Evolutionary conservation across 352 stramenopile genomes (phyloP).

Genomic region (Phytophthora pini): DNA sequence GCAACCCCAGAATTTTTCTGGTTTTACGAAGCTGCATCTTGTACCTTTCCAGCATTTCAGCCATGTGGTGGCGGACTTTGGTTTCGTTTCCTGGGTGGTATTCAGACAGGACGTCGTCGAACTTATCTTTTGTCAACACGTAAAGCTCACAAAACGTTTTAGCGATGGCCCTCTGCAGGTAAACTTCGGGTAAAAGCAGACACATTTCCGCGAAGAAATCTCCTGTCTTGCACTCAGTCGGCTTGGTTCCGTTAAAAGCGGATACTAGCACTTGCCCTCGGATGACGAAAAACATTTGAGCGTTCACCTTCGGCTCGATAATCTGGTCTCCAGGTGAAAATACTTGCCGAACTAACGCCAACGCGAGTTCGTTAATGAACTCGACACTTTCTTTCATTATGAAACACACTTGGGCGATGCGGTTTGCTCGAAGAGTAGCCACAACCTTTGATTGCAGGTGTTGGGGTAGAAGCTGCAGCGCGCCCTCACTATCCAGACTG

Average conservation of each 20-base stretch:
- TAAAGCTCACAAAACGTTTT: constrained; percentile 87
- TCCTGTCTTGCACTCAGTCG: constrained; percentile 62
- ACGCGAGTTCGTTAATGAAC: constrained; percentile 67
- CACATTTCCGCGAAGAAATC: constrained; percentile 74
- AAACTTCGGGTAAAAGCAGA: constrained; percentile 56
- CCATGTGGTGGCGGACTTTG: constrained; percentile 45
- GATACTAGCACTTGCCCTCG: constrained; percentile 58
- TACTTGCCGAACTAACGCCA: constrained; percentile 51
- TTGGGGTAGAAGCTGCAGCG: constrained; percentile 55
- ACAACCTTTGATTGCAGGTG: constrained; percentile 68
- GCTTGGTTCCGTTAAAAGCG: constrained; percentile 45
- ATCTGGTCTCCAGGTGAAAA: constrained; percentile 72
- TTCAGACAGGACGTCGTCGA: constrained; percentile 58
- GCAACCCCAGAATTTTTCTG: constrained; percentile 71
- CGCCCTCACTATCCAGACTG: constrained; percentile 63
- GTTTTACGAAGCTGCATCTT: constrained; percentile 72
- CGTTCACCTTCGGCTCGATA: constrained; percentile 75
- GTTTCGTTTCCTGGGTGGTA: constrained; percentile 52
- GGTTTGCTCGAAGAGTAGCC: constrained; percentile 61
- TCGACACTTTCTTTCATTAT: constrained; percentile 73
- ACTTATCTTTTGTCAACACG: constrained; percentile 65
- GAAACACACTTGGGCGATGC: constrained; percentile 72
- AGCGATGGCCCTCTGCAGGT: constrained; percentile 66
- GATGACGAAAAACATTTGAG: constrained; percentile 84
- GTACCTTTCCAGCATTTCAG: constrained; percentile 55